These are phyloP conservation scores for Rutidosis leptorrhynchoides DNA, from an alignment of 129 eudicot genomes.

Conservation along the genomic window DNA sequence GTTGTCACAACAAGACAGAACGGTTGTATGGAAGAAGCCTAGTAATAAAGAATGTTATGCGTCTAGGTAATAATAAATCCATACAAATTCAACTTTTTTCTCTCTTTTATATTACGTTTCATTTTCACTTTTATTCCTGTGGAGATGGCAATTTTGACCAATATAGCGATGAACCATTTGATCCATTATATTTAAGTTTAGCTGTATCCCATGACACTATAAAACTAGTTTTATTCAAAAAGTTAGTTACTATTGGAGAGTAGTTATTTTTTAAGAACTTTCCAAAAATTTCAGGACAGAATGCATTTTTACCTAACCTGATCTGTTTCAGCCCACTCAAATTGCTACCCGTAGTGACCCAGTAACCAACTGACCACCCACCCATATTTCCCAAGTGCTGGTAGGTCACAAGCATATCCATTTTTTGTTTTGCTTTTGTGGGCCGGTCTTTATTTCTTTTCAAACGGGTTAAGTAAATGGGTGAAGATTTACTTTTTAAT, in stretches of 20 bases:
- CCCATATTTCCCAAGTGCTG: not conserved
- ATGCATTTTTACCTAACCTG: not conserved
- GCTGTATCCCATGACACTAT: not conserved
- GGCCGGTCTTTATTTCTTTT: not conserved
- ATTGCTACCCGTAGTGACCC: not conserved
- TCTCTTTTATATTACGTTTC: not conserved
- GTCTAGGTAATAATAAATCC: conserved; percentile 51
- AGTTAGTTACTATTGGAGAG: not conserved
- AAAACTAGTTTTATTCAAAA: too few species aligned
- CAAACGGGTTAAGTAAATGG: not conserved
- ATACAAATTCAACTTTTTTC: not conserved
- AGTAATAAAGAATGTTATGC: conserved; percentile 68
- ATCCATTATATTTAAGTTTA: not conserved
- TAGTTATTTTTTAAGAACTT: not conserved
- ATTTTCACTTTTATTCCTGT: not conserved
- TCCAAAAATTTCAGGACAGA: not conserved
- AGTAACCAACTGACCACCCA: not conserved
- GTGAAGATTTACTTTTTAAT: not conserved
- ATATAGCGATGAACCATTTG: not conserved
- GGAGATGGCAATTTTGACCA: not conserved
- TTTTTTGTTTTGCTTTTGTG: not conserved
- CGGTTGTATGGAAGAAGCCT: conserved; percentile 86
- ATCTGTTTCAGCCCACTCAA: not conserved
- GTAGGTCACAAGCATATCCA: not conserved
- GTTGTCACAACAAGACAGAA: conserved; percentile 86